Conservation (phyloP, 1,284 basidiomycete species). For the Apiotrichum brassicae region DNA sequence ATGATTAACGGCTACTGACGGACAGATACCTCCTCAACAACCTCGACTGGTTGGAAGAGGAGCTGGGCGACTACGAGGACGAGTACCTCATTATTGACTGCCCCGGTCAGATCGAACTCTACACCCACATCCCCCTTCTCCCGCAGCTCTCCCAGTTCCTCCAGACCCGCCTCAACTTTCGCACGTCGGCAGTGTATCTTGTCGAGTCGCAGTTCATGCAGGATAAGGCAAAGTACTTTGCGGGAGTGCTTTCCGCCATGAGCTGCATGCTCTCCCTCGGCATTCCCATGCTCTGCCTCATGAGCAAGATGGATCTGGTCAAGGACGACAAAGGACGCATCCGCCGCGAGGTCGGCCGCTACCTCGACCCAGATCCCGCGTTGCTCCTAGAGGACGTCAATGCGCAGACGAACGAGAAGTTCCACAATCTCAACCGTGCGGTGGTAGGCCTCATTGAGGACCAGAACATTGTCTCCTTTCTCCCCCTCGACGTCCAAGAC, state of each 20-base stretch:
- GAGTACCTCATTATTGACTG: slow-evolving; percentile 99
- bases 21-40: slow-evolving; percentile 91
- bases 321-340: slow-evolving; percentile 67
- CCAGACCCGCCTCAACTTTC: slow-evolving; percentile 58
- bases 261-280: slow-evolving; percentile 98
- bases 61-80: slow-evolving; percentile 87
- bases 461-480: slow-evolving; percentile 93
- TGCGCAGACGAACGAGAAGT: slow-evolving; percentile 67
- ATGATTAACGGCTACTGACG: too few relatives aligned
- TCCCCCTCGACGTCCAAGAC: slow-evolving; percentile 85
- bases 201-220: slow-evolving; percentile 99
- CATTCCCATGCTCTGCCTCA: slow-evolving; percentile 92
- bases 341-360: slow-evolving; percentile 71
- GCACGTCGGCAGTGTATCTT: slow-evolving; percentile 79
- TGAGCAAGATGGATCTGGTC: slow-evolving; percentile 99
- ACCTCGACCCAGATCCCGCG: slow-evolving; percentile 94
- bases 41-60: slow-evolving; percentile 98
- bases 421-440: slow-evolving; percentile 88
- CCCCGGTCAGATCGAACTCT: slow-evolving; percentile 97
- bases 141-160: slow-evolving; percentile 71
- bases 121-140: slow-evolving; percentile 96
- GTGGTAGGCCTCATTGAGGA: slow-evolving; percentile 88
- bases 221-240: slow-evolving; percentile 97
- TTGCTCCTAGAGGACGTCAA: slow-evolving; percentile 67
- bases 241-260: slow-evolving; percentile 97